Conservation (phyloP, 2,329 filamentous ascomycete genomes). For the Aspergillus sp. region DNA sequence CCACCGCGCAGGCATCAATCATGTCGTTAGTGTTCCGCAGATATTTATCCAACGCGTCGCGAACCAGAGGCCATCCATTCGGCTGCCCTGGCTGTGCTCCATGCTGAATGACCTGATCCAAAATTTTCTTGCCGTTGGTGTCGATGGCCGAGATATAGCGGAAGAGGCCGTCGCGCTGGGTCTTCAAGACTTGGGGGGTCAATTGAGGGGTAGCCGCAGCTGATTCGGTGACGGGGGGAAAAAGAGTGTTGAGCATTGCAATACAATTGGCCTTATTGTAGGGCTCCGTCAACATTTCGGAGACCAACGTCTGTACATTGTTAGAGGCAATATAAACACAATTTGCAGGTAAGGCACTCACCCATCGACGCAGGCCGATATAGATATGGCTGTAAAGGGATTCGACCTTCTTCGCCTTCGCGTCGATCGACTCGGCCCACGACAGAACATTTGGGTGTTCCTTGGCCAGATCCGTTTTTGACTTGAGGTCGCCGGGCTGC, state of each 20-base stretch:
- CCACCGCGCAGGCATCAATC: constrained; percentile 49
- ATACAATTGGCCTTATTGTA: constrained; percentile 58
- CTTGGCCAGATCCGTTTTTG: constrained; percentile 40
- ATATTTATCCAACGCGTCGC: constrained; percentile 48
- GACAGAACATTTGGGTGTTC: constrained; percentile 46
- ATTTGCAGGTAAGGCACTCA: constrained; percentile 26
- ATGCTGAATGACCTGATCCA: constrained; percentile 46
- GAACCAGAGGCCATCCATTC: constrained; percentile 46
- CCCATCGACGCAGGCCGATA: constrained; percentile 54
- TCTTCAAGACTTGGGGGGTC: constrained; percentile 42
- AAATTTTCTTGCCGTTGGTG: constrained; percentile 43
- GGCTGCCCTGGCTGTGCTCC: constrained; percentile 42
- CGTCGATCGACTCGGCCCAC: constrained; percentile 46
- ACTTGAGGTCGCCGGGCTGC: constrained; percentile 38
- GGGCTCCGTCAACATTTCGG: constrained; percentile 53
- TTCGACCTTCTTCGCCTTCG: constrained; percentile 44
- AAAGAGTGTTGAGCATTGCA: constrained; percentile 59
- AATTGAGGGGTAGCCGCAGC: constrained; percentile 44
- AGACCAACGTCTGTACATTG: constrained; percentile 47
- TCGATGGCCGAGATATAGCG: constrained; percentile 52
- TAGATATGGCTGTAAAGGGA: constrained; percentile 53
- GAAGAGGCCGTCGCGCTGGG: constrained; percentile 54
- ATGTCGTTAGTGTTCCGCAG: constrained; percentile 50
- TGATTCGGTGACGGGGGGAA: constrained; percentile 46
- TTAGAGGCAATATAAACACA: background rate